A percentile compares a stretch with the other conserved stretches of the same genome.
Evolutionary conservation across 371 early-diverging fungal species (phyloP).

Genomic region (Coemansia sp.): DNA sequence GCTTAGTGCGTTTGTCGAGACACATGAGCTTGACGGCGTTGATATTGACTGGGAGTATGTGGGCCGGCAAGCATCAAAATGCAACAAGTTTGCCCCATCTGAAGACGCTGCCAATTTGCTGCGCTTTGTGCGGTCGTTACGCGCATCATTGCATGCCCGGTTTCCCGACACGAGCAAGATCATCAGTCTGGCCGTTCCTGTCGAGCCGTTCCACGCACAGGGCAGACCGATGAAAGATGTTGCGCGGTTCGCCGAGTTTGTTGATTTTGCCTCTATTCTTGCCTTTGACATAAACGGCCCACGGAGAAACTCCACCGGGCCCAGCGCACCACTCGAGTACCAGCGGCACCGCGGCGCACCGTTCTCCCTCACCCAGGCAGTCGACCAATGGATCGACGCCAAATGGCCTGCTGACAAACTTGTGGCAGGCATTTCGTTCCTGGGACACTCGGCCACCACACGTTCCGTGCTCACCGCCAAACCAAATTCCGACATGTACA

Average conservation of each 20-base stretch:
- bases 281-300: conserved; percentile 64
- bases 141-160: conserved; percentile 59
- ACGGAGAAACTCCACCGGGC: conserved; percentile 64
- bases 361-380: conserved; percentile 57
- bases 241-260: conserved; percentile 58
- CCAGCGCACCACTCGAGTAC: conserved; percentile 62
- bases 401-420: conserved; percentile 66
- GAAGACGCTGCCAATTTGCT: conserved; percentile 64
- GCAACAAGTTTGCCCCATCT: conserved; percentile 57
- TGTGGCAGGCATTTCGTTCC: conserved; percentile 65
- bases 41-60: conserved; percentile 80
- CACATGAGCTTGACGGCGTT: conserved; percentile 55
- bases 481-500: conserved; percentile 39
- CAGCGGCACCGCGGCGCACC: conserved; percentile 55
- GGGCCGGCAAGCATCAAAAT: conserved; percentile 65
- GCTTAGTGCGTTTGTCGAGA: conserved; percentile 54
- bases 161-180: conserved; percentile 59
- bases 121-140: conserved; percentile 62
- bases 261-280: conserved; percentile 70
- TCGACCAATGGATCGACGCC: conserved; percentile 60
- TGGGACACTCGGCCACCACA: conserved; percentile 63
- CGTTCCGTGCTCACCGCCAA: conserved; percentile 54
- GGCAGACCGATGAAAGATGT: conserved; percentile 61
- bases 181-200: conserved; percentile 71
- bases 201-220: conserved; percentile 59